Conservation (phyloP, 345 rosid genomes). For the Pelargonium nanum region DNA sequence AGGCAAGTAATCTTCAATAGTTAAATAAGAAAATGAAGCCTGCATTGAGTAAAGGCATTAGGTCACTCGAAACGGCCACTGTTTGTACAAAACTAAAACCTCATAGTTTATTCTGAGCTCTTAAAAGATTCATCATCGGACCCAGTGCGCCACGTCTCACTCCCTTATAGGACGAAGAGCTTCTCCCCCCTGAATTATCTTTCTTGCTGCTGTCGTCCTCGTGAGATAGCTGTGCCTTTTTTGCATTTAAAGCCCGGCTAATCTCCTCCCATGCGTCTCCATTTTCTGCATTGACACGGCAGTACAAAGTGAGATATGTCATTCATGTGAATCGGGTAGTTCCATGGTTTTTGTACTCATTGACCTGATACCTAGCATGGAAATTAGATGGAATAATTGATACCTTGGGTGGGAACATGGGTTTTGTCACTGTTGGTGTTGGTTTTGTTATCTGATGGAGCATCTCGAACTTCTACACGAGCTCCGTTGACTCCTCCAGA, state of each 20-base stretch:
- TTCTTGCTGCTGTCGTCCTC: conserved; percentile 41
- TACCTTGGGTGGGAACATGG: conserved; percentile 41
- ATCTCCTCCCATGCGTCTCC: conserved; percentile 71
- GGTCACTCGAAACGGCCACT: background rate
- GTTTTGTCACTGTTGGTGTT: conserved; percentile 17
- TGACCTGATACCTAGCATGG: background rate
- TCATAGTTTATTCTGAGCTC: conserved; percentile 54
- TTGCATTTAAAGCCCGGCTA: conserved; percentile 45
- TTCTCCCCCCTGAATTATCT: conserved; percentile 37
- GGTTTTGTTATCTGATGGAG: conserved; percentile 7
- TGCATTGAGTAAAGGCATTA: background rate
- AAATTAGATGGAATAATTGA: background rate
- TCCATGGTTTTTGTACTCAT: background rate
- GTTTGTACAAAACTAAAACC: background rate
- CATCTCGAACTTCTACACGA: conserved; percentile 14
- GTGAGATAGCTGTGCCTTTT: conserved; percentile 50
- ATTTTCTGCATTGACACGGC: conserved; percentile 32
- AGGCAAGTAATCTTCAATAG: conserved; percentile 52
- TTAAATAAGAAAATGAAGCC: conserved; percentile 1
- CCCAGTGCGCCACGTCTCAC: conserved; percentile 74
- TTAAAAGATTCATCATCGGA: conserved; percentile 65
- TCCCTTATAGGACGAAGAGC: conserved; percentile 51
- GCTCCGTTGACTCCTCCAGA: conserved; percentile 16
- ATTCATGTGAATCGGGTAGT: conserved; percentile 1
- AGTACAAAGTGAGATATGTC: background rate